Conservation (phyloP, 164 flowering plant genomes). For the Tetrastigma voinierianum region DNA sequence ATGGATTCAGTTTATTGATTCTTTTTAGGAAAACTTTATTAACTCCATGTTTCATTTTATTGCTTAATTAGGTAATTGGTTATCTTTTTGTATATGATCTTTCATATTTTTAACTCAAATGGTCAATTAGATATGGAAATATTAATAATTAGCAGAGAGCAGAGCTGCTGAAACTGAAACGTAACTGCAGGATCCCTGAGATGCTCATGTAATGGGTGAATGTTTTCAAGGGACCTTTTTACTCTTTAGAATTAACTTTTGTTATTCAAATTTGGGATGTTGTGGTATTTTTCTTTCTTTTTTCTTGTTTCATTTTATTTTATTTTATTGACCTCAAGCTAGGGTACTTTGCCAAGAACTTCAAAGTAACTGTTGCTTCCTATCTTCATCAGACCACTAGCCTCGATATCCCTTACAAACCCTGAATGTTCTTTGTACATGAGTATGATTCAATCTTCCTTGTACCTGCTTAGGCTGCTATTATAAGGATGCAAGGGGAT, state of each 20-base stretch:
- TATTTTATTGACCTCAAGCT: too few species aligned
- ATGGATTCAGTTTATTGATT: too few species aligned
- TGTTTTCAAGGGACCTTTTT: neutral
- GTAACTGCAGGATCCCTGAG: neutral
- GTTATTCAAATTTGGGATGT: neutral
- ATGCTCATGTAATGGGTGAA: neutral
- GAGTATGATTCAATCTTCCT: neutral
- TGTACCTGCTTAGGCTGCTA: conserved; percentile 53
- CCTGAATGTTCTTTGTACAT: neutral
- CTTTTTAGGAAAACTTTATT: neutral
- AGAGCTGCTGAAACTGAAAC: neutral
- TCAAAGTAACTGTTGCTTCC: neutral
- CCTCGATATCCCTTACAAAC: neutral
- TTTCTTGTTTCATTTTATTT: too few species aligned
- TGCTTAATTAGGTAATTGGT: neutral
- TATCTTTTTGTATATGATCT: neutral
- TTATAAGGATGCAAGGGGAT: conserved; percentile 60
- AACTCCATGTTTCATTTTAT: neutral
- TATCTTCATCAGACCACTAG: neutral
- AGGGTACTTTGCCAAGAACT: neutral
- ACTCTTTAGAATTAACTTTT: neutral
- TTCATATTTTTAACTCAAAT: neutral
- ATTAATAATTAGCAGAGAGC: neutral
- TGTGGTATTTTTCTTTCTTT: neutral
- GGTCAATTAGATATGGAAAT: neutral